Conservation (phyloP, 257 asterid species). For the Phtheirospermum japonicum region DNA sequence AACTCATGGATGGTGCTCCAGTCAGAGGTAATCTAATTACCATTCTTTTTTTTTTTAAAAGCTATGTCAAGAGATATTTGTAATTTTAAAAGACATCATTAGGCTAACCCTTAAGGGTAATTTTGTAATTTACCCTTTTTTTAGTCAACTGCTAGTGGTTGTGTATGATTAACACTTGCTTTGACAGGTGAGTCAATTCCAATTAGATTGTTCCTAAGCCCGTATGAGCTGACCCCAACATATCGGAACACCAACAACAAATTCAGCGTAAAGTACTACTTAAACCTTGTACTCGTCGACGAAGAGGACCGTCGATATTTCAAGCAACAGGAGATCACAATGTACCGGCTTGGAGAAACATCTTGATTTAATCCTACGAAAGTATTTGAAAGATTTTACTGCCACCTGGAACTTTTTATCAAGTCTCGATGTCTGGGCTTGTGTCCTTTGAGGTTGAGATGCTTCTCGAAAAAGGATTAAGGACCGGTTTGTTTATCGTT, state of each 20-base stretch:
- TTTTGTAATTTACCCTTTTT: background rate
- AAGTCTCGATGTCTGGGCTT: slow-evolving; percentile 22
- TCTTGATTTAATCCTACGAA: slow-evolving; percentile 32
- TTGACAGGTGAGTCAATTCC: slow-evolving; percentile 91
- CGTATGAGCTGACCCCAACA: slow-evolving; percentile 93
- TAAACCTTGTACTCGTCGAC: slow-evolving; percentile 96
- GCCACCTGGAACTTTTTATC: slow-evolving; percentile 22
- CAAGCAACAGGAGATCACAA: slow-evolving; percentile 91
- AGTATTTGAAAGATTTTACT: slow-evolving; percentile 5
- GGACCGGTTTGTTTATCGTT: slow-evolving; percentile 28
- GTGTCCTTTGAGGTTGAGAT: slow-evolving; percentile 26
- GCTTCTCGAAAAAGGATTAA: slow-evolving; percentile 13
- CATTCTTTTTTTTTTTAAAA: background rate
- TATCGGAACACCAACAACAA: slow-evolving; percentile 89
- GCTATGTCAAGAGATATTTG: too few species aligned
- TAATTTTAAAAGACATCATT: too few species aligned
- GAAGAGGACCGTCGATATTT: slow-evolving; percentile 97
- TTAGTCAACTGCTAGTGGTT: slow-evolving; percentile 5
- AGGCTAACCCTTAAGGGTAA: background rate
- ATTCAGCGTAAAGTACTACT: slow-evolving; percentile 86
- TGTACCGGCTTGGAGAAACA: slow-evolving; percentile 73
- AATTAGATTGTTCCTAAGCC: slow-evolving; percentile 88
- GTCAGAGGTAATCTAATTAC: slow-evolving; percentile 65
- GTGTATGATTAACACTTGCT: slow-evolving; percentile 20
- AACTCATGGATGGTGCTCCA: slow-evolving; percentile 99